Evolutionary conservation across 2,329 filamentous ascomycete species (phyloP).

Genomic region (Fusarium albidum): DNA sequence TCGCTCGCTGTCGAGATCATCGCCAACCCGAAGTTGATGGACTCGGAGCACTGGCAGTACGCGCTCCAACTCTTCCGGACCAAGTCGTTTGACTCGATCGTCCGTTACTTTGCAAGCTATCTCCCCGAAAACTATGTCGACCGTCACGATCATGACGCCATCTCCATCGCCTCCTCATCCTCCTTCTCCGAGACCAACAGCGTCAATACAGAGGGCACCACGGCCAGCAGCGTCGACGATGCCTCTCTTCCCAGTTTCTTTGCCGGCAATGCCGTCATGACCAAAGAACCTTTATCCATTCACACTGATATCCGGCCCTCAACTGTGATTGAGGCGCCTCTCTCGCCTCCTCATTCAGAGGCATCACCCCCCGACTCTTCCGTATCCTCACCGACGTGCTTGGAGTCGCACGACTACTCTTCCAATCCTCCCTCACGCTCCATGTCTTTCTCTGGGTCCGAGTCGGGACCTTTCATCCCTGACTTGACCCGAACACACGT

Average conservation of each 20-base stretch:
- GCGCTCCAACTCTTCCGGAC: constrained; percentile 68
- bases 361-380: constrained; percentile 57
- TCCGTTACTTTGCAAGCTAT: constrained; percentile 67
- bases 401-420: constrained; percentile 43
- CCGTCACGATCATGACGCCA: constrained; percentile 46
- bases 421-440: constrained; percentile 56
- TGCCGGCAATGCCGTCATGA: constrained; percentile 53
- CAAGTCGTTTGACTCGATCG: constrained; percentile 66
- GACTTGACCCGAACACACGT: constrained; percentile 41
- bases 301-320: constrained; percentile 36
- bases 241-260: constrained; percentile 51
- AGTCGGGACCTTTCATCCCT: constrained; percentile 51
- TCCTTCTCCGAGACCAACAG: constrained; percentile 50
- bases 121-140: constrained; percentile 58
- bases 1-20: constrained; percentile 68
- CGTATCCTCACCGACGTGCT: constrained; percentile 47
- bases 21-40: constrained; percentile 65
- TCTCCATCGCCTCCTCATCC: constrained; percentile 46
- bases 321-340: constrained; percentile 37
- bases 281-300: constrained; percentile 53
- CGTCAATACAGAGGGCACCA: constrained; percentile 48
- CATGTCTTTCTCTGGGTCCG: constrained; percentile 62
- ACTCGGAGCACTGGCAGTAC: constrained; percentile 65
- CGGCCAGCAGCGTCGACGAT: constrained; percentile 50
- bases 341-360: constrained; percentile 58